Evolutionary conservation across 1,284 basidiomycete genomes (phyloP).

Genomic region (Melampsora americana): DNA sequence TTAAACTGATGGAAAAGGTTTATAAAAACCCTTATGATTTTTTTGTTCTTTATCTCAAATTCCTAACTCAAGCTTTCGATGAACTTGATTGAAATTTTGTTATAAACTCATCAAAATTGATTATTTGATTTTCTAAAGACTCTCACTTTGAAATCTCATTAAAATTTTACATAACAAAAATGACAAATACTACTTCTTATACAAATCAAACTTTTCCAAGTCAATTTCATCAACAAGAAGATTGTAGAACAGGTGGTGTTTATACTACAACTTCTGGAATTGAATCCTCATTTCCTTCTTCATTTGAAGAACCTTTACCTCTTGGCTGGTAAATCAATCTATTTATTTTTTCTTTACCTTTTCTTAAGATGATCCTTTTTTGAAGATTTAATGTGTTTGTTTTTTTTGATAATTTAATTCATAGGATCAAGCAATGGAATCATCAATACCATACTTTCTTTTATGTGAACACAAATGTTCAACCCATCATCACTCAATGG

Average conservation of each 20-base stretch:
- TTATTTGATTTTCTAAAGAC: too few species aligned
- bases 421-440: slow-evolving; percentile 38
- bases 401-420: background rate
- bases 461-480: slow-evolving; percentile 33
- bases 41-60: too few species aligned
- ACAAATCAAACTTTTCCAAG: background rate
- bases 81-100: too few species aligned
- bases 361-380: too few species aligned
- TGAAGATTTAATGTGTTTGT: background rate
- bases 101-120: too few species aligned
- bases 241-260: background rate
- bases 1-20: too few species aligned
- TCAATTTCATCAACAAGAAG: background rate
- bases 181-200: background rate
- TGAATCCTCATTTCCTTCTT: background rate
- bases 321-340: background rate
- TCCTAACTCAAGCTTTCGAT: too few species aligned
- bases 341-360: background rate
- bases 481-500: slow-evolving; percentile 32
- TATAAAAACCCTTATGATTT: too few species aligned
- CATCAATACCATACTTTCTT: slow-evolving; percentile 35
- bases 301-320: background rate
- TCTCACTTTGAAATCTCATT: too few species aligned
- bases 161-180: too few species aligned
- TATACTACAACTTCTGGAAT: background rate